phyloP scores from a whole-genome alignment of 345 rosid species.

The Camelina neglecta region DNA sequence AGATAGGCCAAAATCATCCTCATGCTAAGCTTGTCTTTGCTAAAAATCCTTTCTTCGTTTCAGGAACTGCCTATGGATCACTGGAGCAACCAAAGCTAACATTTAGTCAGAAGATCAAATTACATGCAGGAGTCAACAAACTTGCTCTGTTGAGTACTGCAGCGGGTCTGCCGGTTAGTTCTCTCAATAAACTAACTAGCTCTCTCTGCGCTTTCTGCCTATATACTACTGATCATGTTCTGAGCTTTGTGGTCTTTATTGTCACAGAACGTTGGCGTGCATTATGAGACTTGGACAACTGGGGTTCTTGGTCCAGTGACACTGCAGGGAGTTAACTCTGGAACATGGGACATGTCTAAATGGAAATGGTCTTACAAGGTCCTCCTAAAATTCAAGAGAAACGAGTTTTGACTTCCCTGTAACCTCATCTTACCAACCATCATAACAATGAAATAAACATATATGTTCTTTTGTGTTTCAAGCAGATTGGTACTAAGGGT shows the following conservation, averaged over 20 bases:
- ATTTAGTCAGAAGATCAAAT: slow-evolving; percentile 49
- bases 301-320: slow-evolving; percentile 88
- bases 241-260: not conserved
- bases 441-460: not conserved
- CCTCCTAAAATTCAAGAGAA: slow-evolving; percentile 15
- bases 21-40: slow-evolving; percentile 11
- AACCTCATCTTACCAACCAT: not conserved
- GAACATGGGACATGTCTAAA: slow-evolving; percentile 68
- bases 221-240: not conserved
- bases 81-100: slow-evolving; percentile 63
- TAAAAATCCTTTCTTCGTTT: slow-evolving; percentile 7
- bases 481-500: slow-evolving; percentile 81
- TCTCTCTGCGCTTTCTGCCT: not conserved
- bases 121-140: slow-evolving; percentile 42
- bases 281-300: slow-evolving; percentile 81
- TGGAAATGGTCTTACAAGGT: slow-evolving; percentile 94
- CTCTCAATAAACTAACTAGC: not conserved
- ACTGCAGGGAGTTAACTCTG: slow-evolving; percentile 67
- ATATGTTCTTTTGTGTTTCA: not conserved
- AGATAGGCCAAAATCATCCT: not conserved
- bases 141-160: slow-evolving; percentile 70
- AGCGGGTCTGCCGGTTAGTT: slow-evolving; percentile 86
- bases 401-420: not conserved
- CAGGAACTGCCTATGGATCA: slow-evolving; percentile 76
- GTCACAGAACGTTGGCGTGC: slow-evolving; percentile 82